phyloP scores from a whole-genome alignment of 768 basidiomycete genomes.

The Podaxis pistillaris region DNA sequence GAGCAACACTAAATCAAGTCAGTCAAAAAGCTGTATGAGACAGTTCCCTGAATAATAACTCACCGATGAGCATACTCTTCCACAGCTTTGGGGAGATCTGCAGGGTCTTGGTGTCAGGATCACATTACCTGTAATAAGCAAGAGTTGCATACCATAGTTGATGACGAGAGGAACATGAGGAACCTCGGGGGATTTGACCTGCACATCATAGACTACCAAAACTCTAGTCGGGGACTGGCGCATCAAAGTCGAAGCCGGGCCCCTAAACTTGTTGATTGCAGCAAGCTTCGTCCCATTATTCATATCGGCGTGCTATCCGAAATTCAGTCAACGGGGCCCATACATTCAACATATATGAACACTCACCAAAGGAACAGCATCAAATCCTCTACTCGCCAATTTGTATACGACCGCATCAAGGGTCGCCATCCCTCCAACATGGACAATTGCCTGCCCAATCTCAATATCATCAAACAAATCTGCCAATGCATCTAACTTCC shows the following conservation, averaged over 20 bases:
- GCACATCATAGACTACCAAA: conserved; percentile 91
- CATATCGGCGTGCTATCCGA: conserved; percentile 86
- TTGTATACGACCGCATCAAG: conserved; percentile 91
- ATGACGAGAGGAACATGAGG: conserved; percentile 90
- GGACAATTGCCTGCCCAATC: conserved; percentile 76
- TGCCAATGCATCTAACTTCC: conserved; percentile 91
- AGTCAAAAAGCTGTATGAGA: conserved; percentile 5
- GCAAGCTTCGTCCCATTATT: conserved; percentile 77
- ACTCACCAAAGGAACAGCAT: conserved; percentile 85
- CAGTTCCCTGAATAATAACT: conserved; percentile 17
- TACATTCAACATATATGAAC: conserved; percentile 10
- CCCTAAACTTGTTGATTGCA: conserved; percentile 82
- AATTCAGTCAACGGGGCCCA: conserved; percentile 17
- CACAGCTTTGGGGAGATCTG: conserved; percentile 90
- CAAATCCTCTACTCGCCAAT: conserved; percentile 78
- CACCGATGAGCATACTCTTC: conserved; percentile 97
- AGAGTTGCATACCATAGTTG: conserved; percentile 72
- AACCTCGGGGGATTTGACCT: conserved; percentile 87
- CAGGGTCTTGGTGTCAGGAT: not conserved
- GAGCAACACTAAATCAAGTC: conserved; percentile 59
- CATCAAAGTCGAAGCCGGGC: conserved; percentile 52
- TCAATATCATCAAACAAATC: conserved; percentile 90
- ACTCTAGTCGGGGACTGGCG: conserved; percentile 70
- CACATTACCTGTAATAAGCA: conserved; percentile 5
- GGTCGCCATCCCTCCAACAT: conserved; percentile 85